Evolutionary conservation across 2,329 filamentous ascomycete species (phyloP), one percentile per base, ranked within the genome.

Genomic region (Cadophora luteo-olivacea): DNA sequence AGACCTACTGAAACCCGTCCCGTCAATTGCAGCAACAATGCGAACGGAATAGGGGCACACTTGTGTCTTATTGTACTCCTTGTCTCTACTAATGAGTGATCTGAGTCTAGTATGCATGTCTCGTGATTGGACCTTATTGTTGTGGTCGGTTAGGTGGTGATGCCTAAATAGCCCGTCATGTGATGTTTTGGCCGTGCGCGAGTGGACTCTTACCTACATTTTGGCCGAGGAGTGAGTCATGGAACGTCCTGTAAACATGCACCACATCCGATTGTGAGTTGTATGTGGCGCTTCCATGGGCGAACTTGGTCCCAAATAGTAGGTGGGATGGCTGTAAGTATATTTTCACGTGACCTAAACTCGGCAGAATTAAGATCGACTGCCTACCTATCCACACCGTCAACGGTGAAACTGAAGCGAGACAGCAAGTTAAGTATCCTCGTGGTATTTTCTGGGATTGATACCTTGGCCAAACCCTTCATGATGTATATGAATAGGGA

Each of bases 121-220:
- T 65, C 49, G n/a, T 60, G 54, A 60, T 65, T 25, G 54, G n/a
- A 24, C 12, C 12, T 57, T 45, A 19, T 65, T 65, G 64, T 49
- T 58, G 54, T 63, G 32, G 4, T 33, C 11, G 38, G 16, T 49
- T 22, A 33, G 25, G 45, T 25, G 32, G 48, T 48, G 64, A 51
- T 65, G 64, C 64, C 64, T 65, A 49, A 60, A 65, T n/a, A 49
- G 64, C 54, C 19, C 45, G 45, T 60, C 64, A 60, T 65, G 64
- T 58, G 64, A 60, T 60, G 41, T 11, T 36, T 63, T 7, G n/a
- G 60, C n/a, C 19, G 33, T 9, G 45, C n/a, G 14, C 7, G 2
- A 4, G 45, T 19, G 51, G 32, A 57, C 6, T 62, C 33, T 48
- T 57, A n/a, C 33, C 19, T 14, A n/a, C 51, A 9, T 14, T 19